phyloP scores from a whole-genome alignment of 2,329 filamentous ascomycete genomes.

The Sclerotinia nivalis region DNA sequence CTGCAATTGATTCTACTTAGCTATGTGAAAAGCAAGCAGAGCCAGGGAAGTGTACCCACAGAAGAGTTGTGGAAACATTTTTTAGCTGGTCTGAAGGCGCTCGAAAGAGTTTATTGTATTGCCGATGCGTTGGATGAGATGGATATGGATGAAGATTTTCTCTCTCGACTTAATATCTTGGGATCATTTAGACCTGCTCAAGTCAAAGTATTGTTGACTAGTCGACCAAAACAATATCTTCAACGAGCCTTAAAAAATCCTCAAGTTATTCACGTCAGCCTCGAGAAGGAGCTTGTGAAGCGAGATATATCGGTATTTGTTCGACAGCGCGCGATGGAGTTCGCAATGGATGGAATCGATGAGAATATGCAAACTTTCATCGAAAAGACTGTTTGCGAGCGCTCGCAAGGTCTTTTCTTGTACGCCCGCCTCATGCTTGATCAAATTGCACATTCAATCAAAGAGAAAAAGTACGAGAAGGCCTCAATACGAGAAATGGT shows the following conservation, averaged over 20 bases:
- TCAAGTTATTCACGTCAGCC: slow-evolving; percentile 41
- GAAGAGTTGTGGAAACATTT: slow-evolving; percentile 41
- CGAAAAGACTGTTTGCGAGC: slow-evolving; percentile 5
- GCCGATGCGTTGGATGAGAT: slow-evolving; percentile 55
- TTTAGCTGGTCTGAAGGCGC: slow-evolving; percentile 26
- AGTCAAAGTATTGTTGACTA: slow-evolving; percentile 49
- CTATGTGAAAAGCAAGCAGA: neutral
- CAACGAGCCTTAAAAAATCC: slow-evolving; percentile 40
- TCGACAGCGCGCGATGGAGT: neutral
- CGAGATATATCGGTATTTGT: slow-evolving; percentile 37
- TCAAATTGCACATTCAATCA: neutral
- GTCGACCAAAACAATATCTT: slow-evolving; percentile 43
- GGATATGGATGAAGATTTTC: slow-evolving; percentile 44
- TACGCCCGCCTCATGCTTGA: slow-evolving; percentile 24
- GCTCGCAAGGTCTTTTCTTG: slow-evolving; percentile 18
- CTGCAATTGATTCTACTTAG: neutral
- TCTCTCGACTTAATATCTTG: slow-evolving; percentile 42
- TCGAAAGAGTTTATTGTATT: slow-evolving; percentile 45
- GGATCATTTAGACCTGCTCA: slow-evolving; percentile 39
- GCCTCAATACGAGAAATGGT: slow-evolving; percentile 1
- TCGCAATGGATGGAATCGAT: neutral
- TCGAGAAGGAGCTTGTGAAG: slow-evolving; percentile 44
- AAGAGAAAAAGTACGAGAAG: neutral
- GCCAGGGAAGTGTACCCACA: slow-evolving; percentile 25
- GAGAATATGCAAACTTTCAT: neutral